These are phyloP conservation scores for Fusarium nygamai DNA, from an alignment of 2,329 filamentous ascomycete species.

Conservation along the genomic window DNA sequence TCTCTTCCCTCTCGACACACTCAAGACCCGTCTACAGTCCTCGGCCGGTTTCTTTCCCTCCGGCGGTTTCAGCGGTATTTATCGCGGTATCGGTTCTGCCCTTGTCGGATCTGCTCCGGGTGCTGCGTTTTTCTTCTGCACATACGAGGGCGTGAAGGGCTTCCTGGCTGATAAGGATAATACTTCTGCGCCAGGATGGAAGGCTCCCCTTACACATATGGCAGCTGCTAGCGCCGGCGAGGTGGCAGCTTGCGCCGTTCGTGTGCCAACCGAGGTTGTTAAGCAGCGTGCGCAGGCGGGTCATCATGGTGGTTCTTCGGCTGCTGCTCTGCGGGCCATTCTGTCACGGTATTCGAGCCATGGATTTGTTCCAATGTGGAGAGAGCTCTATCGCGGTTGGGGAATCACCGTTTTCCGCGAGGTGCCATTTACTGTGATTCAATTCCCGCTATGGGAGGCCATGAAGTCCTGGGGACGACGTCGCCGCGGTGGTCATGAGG, in stretches of 20 bases:
- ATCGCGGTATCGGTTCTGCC: conserved; percentile 89
- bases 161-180: conserved; percentile 53
- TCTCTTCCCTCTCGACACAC: conserved; percentile 96
- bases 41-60: conserved; percentile 78
- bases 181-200: conserved; percentile 24
- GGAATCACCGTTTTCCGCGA: conserved; percentile 93
- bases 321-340: conserved; percentile 76
- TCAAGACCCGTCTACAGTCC: conserved; percentile 97
- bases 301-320: conserved; percentile 76
- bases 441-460: conserved; percentile 96
- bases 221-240: conserved; percentile 86
- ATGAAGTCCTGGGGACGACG: conserved; percentile 78
- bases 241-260: conserved; percentile 88
- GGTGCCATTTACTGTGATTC: conserved; percentile 96
- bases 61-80: conserved; percentile 91
- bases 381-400: conserved; percentile 91
- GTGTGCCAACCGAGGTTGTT: conserved; percentile 95
- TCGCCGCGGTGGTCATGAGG: conserved; percentile 52
- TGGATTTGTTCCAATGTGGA: conserved; percentile 70
- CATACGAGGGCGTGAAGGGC: conserved; percentile 81
- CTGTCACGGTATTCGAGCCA: conserved; percentile 57
- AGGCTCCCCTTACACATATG: conserved; percentile 73
- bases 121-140: conserved; percentile 96
- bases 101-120: conserved; percentile 92
- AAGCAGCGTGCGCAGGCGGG: conserved; percentile 96